These are phyloP conservation scores for Plasmodium gaboni DNA, from an alignment of 169 alveolate species.

Conservation along the genomic window DNA sequence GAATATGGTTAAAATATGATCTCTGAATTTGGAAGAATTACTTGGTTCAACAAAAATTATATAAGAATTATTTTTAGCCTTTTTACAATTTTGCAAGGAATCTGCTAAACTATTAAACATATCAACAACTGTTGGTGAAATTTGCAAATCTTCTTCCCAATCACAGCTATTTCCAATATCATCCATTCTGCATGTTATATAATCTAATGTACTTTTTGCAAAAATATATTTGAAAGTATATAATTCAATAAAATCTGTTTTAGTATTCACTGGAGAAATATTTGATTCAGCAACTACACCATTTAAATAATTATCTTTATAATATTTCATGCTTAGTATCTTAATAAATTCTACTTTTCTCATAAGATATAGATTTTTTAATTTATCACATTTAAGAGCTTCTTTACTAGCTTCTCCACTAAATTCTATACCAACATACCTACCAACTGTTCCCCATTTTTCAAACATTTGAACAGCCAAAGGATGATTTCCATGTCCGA, in stretches of 20 bases:
- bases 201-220: conserved; percentile 84
- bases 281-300: conserved; percentile 49
- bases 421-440: conserved; percentile 79
- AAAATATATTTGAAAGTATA: conserved; percentile 66
- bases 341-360: conserved; percentile 65
- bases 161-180: conserved; percentile 48
- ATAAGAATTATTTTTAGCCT: conserved; percentile 15
- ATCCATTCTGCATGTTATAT: conserved; percentile 82
- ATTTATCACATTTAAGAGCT: conserved; percentile 64
- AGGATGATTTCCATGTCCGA: conserved; percentile 88
- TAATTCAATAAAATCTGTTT: conserved; percentile 45
- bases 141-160: conserved; percentile 84
- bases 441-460: conserved; percentile 69
- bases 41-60: conserved; percentile 76
- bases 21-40: conserved; percentile 83
- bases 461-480: conserved; percentile 80
- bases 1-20: conserved; percentile 84
- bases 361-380: conserved; percentile 32
- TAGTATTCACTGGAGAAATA: conserved; percentile 32
- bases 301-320: conserved; percentile 30
- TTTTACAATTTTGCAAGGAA: conserved; percentile 74
- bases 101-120: conserved; percentile 83
- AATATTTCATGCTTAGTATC: conserved; percentile 58
- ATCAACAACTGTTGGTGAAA: conserved; percentile 82
- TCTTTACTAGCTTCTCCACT: conserved; percentile 79